phyloP scores from a whole-genome alignment of 768 basidiomycete species.

The Boletus huronensis region DNA sequence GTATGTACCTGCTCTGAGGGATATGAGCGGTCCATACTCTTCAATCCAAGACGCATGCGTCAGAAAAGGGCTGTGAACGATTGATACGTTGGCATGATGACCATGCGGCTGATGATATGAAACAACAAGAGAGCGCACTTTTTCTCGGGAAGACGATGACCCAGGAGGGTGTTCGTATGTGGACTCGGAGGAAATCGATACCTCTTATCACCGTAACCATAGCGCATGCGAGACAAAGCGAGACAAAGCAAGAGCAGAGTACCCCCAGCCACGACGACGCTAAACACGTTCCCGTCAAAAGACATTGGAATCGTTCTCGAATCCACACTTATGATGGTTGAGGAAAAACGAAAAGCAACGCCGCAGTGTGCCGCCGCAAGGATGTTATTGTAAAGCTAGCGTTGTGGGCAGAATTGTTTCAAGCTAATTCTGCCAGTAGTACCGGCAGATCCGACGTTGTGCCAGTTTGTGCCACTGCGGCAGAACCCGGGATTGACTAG shows the following conservation, averaged over 20 bases:
- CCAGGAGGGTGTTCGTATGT: background rate
- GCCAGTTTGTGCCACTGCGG: no score
- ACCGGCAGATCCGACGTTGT: no score
- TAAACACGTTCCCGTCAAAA: background rate
- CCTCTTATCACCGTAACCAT: background rate
- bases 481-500: no score
- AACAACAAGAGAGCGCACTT: conserved; percentile 1
- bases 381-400: no score
- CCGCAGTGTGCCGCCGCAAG: no score
- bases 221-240: background rate
- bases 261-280: background rate
- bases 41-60: conserved; percentile 50
- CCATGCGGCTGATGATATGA: background rate
- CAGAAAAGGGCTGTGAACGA: conserved; percentile 5
- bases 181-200: conserved; percentile 9
- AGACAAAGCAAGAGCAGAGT: background rate
- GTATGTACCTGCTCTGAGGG: conserved; percentile 42
- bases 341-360: background rate
- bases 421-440: no score
- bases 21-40: conserved; percentile 54
- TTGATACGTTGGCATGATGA: background rate
- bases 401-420: no score
- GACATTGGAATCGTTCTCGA: background rate
- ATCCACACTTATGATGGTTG: background rate
- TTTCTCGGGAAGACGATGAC: conserved; percentile 2